Percentiles rank a stretch among this genome's conserved stretches.
Conservation (phyloP, 352 stramenopile genomes). For the Phytophthora hybrid region DNA sequence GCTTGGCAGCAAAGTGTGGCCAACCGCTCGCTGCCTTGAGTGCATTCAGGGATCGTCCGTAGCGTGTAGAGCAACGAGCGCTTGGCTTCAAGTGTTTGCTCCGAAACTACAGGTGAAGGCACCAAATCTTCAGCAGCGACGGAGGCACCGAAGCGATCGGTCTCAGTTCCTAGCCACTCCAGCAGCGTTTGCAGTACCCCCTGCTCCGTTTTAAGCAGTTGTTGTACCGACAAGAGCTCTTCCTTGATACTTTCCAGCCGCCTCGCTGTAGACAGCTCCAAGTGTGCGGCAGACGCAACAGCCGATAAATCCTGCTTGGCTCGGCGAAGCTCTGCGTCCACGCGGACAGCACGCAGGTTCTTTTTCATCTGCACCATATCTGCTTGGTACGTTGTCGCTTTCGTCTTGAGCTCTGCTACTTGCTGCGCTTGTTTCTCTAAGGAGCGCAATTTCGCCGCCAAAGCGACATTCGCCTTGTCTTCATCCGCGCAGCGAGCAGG, state of each 20-base stretch:
- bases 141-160: conserved; percentile 48
- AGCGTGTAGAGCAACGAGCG: conserved; percentile 29
- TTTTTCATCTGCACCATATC: conserved; percentile 58
- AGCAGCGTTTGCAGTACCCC: conserved; percentile 59
- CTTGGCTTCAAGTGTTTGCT: conserved; percentile 31
- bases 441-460: conserved; percentile 56
- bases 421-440: conserved; percentile 49
- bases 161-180: conserved; percentile 52
- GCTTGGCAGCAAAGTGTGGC: conserved; percentile 56
- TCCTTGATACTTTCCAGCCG: conserved; percentile 55
- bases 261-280: conserved; percentile 20
- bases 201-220: conserved; percentile 55
- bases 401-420: conserved; percentile 53
- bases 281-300: background rate
- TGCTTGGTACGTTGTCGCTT: conserved; percentile 40
- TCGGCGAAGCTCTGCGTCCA: conserved; percentile 53
- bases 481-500: conserved; percentile 49
- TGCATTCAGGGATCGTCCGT: conserved; percentile 54
- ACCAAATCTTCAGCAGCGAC: conserved; percentile 29
- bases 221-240: conserved; percentile 53
- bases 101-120: conserved; percentile 22
- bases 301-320: conserved; percentile 29
- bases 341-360: conserved; percentile 45
- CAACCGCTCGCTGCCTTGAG: conserved; percentile 56
- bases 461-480: conserved; percentile 59